These are phyloP conservation scores for Chytriomyces confervae DNA, from an alignment of 192 early-diverging fungal species.

Conservation along the genomic window DNA sequence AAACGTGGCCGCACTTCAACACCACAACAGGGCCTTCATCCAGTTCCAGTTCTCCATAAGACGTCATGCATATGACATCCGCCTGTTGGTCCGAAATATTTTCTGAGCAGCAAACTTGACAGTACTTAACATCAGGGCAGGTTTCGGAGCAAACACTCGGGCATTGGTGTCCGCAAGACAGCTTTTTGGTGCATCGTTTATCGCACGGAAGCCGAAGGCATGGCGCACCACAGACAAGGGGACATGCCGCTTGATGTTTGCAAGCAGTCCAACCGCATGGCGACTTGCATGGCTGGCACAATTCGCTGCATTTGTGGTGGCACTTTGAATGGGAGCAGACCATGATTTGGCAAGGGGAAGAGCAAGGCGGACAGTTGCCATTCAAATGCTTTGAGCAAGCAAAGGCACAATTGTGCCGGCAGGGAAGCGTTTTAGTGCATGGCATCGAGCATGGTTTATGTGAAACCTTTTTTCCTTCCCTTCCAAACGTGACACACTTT, in stretches of 20 bases:
- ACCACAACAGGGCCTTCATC: slow-evolving; percentile 54
- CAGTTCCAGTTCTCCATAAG: slow-evolving; percentile 49
- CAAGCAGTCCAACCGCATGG: slow-evolving; percentile 57
- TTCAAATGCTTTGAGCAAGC: slow-evolving; percentile 17
- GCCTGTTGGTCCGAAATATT: background rate
- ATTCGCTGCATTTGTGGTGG: slow-evolving; percentile 36
- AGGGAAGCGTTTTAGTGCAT: slow-evolving; percentile 47
- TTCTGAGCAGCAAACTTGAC: slow-evolving; percentile 27
- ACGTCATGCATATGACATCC: slow-evolving; percentile 38
- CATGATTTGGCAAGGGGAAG: slow-evolving; percentile 37
- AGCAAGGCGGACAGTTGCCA: slow-evolving; percentile 53
- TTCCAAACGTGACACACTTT: slow-evolving; percentile 46
- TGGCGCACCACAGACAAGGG: slow-evolving; percentile 59
- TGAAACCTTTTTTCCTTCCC: background rate
- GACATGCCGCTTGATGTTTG: slow-evolving; percentile 53
- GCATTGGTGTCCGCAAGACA: slow-evolving; percentile 48
- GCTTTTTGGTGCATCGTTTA: slow-evolving; percentile 46
- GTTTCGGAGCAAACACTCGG: slow-evolving; percentile 44
- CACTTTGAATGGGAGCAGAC: slow-evolving; percentile 53
- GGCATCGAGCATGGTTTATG: slow-evolving; percentile 12
- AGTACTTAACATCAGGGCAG: slow-evolving; percentile 32
- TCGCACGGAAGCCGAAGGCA: slow-evolving; percentile 66
- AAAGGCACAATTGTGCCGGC: slow-evolving; percentile 44
- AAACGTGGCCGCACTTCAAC: slow-evolving; percentile 57
- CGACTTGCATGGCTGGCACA: slow-evolving; percentile 55